Percentiles rank a stretch among this genome's conserved stretches.
Conservation (phyloP, 139 green algal species). For the Volvox reticuliferus region DNA sequence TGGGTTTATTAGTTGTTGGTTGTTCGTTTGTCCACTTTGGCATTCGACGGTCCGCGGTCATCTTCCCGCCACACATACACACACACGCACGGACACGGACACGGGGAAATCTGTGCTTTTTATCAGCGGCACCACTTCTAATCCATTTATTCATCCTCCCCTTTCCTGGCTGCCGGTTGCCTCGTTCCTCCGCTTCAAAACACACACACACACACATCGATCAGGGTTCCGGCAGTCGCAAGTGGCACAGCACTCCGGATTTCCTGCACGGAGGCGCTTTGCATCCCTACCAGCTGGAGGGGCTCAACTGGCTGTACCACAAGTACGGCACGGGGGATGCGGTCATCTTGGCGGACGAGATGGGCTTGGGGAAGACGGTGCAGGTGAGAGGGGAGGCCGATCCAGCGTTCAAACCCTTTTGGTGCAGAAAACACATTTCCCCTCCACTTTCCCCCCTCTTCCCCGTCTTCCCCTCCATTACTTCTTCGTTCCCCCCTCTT, state of each 20-base stretch:
- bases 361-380: slow-evolving; percentile 85
- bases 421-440: not conserved
- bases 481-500: not conserved
- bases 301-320: slow-evolving; percentile 85
- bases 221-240: slow-evolving; percentile 32
- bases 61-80: not conserved
- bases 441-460: not conserved
- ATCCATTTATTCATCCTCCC: not conserved
- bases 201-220: not conserved
- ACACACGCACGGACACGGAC: no score
- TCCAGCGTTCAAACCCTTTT: no score
- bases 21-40: no score
- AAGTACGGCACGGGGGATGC: slow-evolving; percentile 65
- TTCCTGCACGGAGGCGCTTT: slow-evolving; percentile 70
- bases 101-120: no score
- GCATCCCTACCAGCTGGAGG: slow-evolving; percentile 88
- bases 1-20: no score
- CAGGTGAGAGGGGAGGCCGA: slow-evolving; percentile 35
- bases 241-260: slow-evolving; percentile 61
- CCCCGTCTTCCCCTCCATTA: not conserved
- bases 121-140: no score
- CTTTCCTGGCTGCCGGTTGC: no score
- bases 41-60: no score
- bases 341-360: slow-evolving; percentile 87
- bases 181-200: no score